Evolutionary conservation across 1,284 basidiomycete species (phyloP), one percentile per base, ranked within the genome.

Genomic region (Neonothopanus nambi): DNA sequence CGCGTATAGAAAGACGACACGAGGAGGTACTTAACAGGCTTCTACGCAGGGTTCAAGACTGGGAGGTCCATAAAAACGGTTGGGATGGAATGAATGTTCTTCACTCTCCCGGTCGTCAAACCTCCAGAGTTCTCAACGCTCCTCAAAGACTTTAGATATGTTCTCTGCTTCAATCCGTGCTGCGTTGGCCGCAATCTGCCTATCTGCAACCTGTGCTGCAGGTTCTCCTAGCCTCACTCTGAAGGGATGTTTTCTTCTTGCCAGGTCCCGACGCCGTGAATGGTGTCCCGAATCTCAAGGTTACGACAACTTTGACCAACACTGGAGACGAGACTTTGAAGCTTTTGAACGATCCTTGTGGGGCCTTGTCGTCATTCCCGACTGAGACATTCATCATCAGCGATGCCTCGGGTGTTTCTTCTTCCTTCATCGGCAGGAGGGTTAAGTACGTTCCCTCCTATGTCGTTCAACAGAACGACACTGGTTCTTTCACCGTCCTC

Each of bases 251-350:
- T 43, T 15, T 20, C 17, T 49, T 5, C 41, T 37, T n/a, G 41
- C 9, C 48, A 72, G 76, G 75, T 44, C 68, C 74, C 40, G 60
- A 64, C 12, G 57, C 64, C 24, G 73, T 78, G 33, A 60, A 65
- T 35, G 67, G 65, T 56, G 70, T 78, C 36, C 65, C 73, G 45
- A 72, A 74, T 60, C 61, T 78, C 48, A 72, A 73, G 60, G 67
- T 78, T 43, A 61, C 61, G 26, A 65, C 75, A 13, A 75, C 72
- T 37, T 50, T 79, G 54, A 71, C 67, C 56, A 79, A 80, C 70
- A 77, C 73, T 50, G 77, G 77, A 50, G 68, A 72, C 43, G 75
- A 78, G 64, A 72, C 72, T 54, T 56, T 79, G 52, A 76, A 73
- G 61, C 61, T 79, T 47, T 65, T 79, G 54, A 77, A 77, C 56